Evolutionary conservation across 2,329 filamentous ascomycete genomes (phyloP).

Genomic region (Hypoxylon sp.): DNA sequence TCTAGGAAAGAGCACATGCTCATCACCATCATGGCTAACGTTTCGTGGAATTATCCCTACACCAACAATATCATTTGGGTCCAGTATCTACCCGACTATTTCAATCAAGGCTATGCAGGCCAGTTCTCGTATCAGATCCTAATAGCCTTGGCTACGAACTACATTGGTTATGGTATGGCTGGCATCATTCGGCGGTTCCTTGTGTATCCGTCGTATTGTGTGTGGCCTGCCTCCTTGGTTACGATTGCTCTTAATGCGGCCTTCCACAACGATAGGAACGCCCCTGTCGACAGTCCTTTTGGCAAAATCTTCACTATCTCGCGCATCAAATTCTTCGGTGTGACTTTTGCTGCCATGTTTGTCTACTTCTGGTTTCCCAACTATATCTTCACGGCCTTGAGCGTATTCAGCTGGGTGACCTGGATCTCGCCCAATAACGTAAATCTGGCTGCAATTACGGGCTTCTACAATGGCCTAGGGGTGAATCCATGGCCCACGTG

Average conservation of each 20-base stretch:
- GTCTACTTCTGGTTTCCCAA: conserved; percentile 66
- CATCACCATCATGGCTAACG: conserved; percentile 73
- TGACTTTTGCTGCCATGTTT: conserved; percentile 62
- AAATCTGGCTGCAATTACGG: conserved; percentile 51
- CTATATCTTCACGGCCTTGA: conserved; percentile 62
- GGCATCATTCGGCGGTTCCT: conserved; percentile 63
- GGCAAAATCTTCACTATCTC: conserved; percentile 57
- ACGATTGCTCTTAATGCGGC: conserved; percentile 63
- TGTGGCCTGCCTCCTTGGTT: conserved; percentile 63
- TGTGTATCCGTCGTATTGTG: conserved; percentile 64
- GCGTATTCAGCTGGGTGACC: conserved; percentile 65
- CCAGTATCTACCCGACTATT: conserved; percentile 63
- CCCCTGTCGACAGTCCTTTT: conserved; percentile 56
- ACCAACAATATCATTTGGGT: conserved; percentile 62
- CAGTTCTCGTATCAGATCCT: conserved; percentile 64
- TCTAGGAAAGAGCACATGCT: conserved; percentile 72
- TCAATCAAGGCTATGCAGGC: conserved; percentile 64
- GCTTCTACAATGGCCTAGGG: conserved; percentile 54
- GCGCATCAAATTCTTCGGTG: conserved; percentile 61
- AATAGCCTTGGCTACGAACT: conserved; percentile 64
- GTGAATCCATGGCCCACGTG: conserved; percentile 57
- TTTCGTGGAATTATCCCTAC: conserved; percentile 62
- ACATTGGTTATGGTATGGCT: conserved; percentile 68
- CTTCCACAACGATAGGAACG: conserved; percentile 60
- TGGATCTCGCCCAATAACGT: conserved; percentile 62